Evolutionary conservation across 192 early-diverging fungal genomes (phyloP), one percentile per base, ranked within the genome.

Genomic region (Backusella luteola): DNA sequence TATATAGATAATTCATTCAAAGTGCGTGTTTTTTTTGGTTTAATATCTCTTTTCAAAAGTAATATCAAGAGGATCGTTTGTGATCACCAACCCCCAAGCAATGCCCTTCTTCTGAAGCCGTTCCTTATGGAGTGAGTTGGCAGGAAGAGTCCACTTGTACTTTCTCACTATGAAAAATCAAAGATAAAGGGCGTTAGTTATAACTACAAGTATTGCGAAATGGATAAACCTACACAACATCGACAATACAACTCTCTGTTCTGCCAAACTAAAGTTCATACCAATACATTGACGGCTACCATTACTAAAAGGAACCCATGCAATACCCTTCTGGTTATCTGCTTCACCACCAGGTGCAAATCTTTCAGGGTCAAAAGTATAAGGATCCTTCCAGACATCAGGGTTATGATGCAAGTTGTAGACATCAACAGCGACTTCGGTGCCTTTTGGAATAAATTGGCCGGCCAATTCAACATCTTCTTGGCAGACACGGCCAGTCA

Each of bases 241-340:
- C 15, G 86, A 81, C 39, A 91, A 76, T 23, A 85, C 63, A 29
- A 92, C 82, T 63, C 86, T 86, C 83, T 90, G 89, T 67, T 87
- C 89, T 34, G 87, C 77, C 73, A 92, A 73, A 6, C 84, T 83
- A 73, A 92, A 91, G 70, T 87, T 85, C 81, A 81, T 74, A 8
- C 89, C 89, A 32, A 90, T 83, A 78, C 91, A 91, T 69, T 87
- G 80, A 34, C 86, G 86, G 34, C 75, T 75, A 36, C 89, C 90
- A 32, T 77, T 84, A 77, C 86, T 83, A 56, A 91, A 91, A 32
- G 90, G 85, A 1, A 87, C 73, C 85, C 81, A 82, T 73, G 78
- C 29, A 1, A 75, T 41, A 6, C 73, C 66, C 36, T 26, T 21
- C 21, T 74, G 76, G 6, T 56, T 15, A 11, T 80, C 74, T 15